A percentile compares a stretch with the other conserved stretches of the same genome.
phyloP scores from a whole-genome alignment of 2,329 filamentous ascomycete species.

The Metarhizium sp. region DNA sequence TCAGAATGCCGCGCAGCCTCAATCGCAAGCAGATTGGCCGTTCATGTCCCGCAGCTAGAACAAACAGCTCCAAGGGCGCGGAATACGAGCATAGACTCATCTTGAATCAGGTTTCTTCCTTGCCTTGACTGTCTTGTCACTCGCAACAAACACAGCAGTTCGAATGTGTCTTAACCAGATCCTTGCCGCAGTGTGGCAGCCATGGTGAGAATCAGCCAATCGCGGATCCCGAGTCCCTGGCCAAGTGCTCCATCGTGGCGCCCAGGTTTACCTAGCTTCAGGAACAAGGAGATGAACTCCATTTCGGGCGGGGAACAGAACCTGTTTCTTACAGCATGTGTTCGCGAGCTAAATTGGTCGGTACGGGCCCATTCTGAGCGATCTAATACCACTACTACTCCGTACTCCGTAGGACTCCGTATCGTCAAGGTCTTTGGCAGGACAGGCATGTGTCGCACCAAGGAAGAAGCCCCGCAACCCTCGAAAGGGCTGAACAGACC shows the following conservation, averaged over 20 bases:
- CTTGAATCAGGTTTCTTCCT: background rate
- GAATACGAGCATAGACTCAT: too few relatives aligned
- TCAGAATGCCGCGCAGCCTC: background rate
- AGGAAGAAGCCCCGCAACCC: background rate
- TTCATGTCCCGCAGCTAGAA: background rate
- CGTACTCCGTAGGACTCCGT: too few relatives aligned
- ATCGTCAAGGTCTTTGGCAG: background rate
- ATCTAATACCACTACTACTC: background rate
- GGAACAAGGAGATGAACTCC: background rate
- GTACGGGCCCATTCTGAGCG: background rate
- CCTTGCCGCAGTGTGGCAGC: background rate
- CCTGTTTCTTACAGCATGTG: background rate
- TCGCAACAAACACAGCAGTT: background rate
- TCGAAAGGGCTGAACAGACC: too few relatives aligned
- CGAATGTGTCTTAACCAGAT: background rate
- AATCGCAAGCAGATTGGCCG: background rate
- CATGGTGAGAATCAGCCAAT: background rate
- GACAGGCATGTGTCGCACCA: constrained; percentile 5
- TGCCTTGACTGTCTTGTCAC: background rate
- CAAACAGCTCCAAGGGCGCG: background rate
- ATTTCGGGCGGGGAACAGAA: too few relatives aligned
- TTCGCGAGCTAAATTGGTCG: background rate
- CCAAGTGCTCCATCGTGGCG: background rate
- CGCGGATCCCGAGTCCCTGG: background rate
- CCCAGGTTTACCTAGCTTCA: background rate